Percentiles rank a stretch among this genome's conserved stretches.
These are phyloP conservation scores for Cicer chorassanicum DNA, from an alignment of 306 rosid genomes.

Conservation along the genomic window DNA sequence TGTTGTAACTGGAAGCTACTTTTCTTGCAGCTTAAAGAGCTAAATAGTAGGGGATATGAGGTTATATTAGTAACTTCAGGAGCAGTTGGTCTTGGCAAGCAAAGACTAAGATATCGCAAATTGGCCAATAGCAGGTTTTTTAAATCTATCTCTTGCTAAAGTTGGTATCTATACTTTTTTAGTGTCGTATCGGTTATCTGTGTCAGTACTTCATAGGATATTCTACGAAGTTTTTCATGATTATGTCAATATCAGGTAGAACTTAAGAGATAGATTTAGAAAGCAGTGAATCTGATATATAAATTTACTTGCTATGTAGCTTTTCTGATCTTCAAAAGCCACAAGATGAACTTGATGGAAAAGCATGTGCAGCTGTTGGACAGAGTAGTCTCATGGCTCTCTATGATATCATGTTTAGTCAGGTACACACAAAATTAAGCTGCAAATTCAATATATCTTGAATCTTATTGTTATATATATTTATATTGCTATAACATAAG, in stretches of 20 bases:
- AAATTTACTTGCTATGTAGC: constrained; percentile 53
- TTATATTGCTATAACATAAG: neutral
- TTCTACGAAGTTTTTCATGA: neutral
- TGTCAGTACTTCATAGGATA: no score
- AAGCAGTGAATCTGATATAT: constrained; percentile 10
- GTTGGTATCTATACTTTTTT: neutral
- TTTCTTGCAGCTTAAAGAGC: constrained; percentile 75
- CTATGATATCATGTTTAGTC: constrained; percentile 89
- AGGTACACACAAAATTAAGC: constrained; percentile 50
- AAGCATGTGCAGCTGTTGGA: constrained; percentile 93
- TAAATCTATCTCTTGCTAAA: constrained; percentile 16
- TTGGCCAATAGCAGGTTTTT: constrained; percentile 85
- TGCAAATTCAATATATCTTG: neutral
- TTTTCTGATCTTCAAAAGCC: constrained; percentile 87
- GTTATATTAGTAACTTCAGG: constrained; percentile 90
- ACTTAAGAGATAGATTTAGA: constrained; percentile 20
- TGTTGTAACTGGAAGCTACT: constrained; percentile 17
- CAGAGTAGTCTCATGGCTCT: constrained; percentile 98
- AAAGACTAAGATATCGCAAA: constrained; percentile 84
- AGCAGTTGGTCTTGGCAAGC: constrained; percentile 88
- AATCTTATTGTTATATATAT: constrained; percentile 30
- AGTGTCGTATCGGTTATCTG: no score
- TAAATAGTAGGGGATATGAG: constrained; percentile 70
- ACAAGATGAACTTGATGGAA: constrained; percentile 75
- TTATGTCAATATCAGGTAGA: neutral